Base-by-base conservation (phyloP, 306 rosid genomes). In the Inga leiocalycina region DNA sequence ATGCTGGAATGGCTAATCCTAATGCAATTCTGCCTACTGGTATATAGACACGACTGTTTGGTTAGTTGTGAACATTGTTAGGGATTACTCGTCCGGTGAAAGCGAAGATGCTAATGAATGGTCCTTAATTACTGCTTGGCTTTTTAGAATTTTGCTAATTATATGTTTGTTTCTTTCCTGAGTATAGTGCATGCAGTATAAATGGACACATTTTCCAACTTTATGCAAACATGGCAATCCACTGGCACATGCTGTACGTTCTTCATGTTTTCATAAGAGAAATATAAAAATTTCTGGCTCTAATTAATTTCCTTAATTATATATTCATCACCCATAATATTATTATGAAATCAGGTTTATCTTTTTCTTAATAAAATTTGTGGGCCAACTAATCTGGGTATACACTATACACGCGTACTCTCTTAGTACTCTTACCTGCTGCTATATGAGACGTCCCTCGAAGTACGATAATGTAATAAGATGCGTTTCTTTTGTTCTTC, bases 401-500 rank as follows among this genome's bases (percentile, higher is more conserved):
- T 19, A 19, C 61, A 6, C 10, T 2, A 19, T 19, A 19, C 61
- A 6, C 10, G 61, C 24, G 59, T 54, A 54, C 30, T 27, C 22
- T 54, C 61, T 4, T 16, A n/a, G n/a, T n/a, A 16, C 19, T 51
- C 4, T 51, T 51, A 27, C 30, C 30, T 27, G 1, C 30, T 27
- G 27, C 27, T 67, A 49, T 30, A 30, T 48, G 19, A 10, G 17
- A 49, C 34, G n/a, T 20, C 32, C 41, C 17, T 79, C 13, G 37
- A 51, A 34, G 82, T 68, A 79, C 76, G 68, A 79, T 79, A 51
- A 79, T 79, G 51, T 51, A 68, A 15, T 65, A 0, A 14, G 76
- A 22, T 27, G 52, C n/a, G 27, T 27, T 41, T 45, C 67, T n/a
- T 30, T 14, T 59, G 81, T 54, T 64, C 74, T 17, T 52, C 73